Evolutionary conservation across 176 grass and related monocot species (phyloP).

Genomic region (Poa pratensis): DNA sequence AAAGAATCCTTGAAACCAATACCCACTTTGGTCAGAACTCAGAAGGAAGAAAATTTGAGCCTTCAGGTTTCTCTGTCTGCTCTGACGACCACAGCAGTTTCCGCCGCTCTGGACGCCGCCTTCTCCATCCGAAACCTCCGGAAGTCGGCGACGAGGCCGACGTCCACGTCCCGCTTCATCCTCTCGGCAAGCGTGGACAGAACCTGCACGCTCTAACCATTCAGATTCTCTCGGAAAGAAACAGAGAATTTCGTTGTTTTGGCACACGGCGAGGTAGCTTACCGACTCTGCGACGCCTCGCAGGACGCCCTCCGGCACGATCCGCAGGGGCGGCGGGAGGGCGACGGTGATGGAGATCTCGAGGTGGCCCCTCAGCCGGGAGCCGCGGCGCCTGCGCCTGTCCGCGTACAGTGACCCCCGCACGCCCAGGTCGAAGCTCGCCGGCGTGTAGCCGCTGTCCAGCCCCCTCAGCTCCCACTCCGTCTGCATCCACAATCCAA

Average conservation of each 20-base stretch:
- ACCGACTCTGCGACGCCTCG: conserved; percentile 64
- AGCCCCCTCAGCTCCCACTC: conserved; percentile 78
- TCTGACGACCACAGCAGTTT: not conserved
- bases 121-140: conserved; percentile 56
- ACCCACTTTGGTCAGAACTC: not conserved
- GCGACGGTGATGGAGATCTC: conserved; percentile 64
- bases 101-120: not conserved
- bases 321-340: conserved; percentile 54
- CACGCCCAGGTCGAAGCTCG: conserved; percentile 62
- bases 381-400: conserved; percentile 32
- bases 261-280: not conserved
- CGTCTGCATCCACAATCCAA: conserved; percentile 46
- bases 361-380: conserved; percentile 62
- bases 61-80: conserved; percentile 26
- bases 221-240: not conserved
- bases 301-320: conserved; percentile 57
- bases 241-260: not conserved
- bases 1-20: not conserved
- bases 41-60: not conserved
- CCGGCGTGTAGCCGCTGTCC: conserved; percentile 47
- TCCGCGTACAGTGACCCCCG: conserved; percentile 65
- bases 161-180: conserved; percentile 77
- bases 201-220: conserved; percentile 46
- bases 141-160: conserved; percentile 69
- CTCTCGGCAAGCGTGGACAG: conserved; percentile 61